Base-by-base conservation (phyloP, 2,329 filamentous ascomycete species). In the Phaeomoniella chlamydospora region DNA sequence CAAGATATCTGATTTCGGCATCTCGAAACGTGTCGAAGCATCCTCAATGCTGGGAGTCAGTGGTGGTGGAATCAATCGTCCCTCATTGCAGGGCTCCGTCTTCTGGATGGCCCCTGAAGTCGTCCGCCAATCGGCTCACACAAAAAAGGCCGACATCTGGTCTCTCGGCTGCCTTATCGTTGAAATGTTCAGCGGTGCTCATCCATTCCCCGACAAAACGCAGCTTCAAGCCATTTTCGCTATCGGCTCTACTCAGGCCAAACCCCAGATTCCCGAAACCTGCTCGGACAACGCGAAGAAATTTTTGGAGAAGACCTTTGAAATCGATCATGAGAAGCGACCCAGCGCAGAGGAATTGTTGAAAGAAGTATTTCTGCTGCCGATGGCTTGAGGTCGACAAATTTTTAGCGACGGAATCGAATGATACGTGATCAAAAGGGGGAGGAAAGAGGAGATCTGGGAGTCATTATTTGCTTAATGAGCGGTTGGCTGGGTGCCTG, bases 101-200 rank as follows among this genome's bases (percentile, higher is more conserved):
- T 98, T 94, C 64, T 98, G 90, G 90, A 98, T 98, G 90, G 90
- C 90, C 1, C 90, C 90, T 5, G 90, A 98, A 63, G 90, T 98
- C 14, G 90, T 98, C 43, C 90, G 90, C 51, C 90, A 96, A 61
- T 96, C 88, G 3, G 87, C 86, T 4, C 94, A 98, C 62, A 96
- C 88, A 4, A 85, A 88, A 61, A 96, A 96, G 64, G 90, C 90
- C 11, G 90, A 98, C 52, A 98, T 98, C 48, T 98, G 90, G 90
- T 94, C 85, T 32, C 72, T 98, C 15, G 90, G 90, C 19, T 98
- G 90, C 56, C 67, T 98, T 35, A 85, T 98, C 11, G 88, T 98
- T 15, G 90, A 98, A 65, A 98, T 98, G 90, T 94, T 96, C 70
- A 96, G 90, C 10, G 90, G 90, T 38, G 81, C 77, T 31, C 90